Base-by-base conservation (phyloP, 1,284 basidiomycete genomes). In the Apiotrichum gamsii region DNA sequence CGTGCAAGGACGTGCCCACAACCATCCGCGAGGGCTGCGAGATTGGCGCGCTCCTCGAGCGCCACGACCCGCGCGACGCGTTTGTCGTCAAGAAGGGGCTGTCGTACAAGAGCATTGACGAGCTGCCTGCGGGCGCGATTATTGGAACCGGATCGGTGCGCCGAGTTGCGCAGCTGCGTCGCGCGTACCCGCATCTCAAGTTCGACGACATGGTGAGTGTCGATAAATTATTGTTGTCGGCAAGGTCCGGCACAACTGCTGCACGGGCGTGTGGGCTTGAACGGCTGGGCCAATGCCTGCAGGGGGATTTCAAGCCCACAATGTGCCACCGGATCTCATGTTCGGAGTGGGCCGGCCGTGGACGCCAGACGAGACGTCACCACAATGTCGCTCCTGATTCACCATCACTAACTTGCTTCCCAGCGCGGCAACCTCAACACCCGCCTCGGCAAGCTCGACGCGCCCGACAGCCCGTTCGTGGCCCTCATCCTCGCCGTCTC, bases 121-220 rank as follows among this genome's bases (percentile, higher is more conserved):
- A 97, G 40, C 69, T 98, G 41, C 91, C 93, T 2, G 78, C 81
- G 11, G 93, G 91, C 14, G 86, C 84, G 54, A 86, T 94, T 18
- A 82, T 98, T 13, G 95, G 95, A 10, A 97, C 95, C 29, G 90
- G 90, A 56, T 93, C 89, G 62, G 88, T 99, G 19, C 78, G 95
- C 45, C 76, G 95, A 49, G 84, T 96, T 32, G 94, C 95, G 3
- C 93, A 97, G 72, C 72, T 98, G 49, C 84, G 84, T 70, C 79
- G 86, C 56, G 78, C 77, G 40, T 94, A 83, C 71, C 89, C 89
- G 0, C 73, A 79, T 43, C 76, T 99, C 40, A 78, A 81, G 47
- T 97, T 96, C 71, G 77, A 83, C 69, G 93, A 97, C 69, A 84
- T 94, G 62, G 90, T 91, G 72, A 74, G 87, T 82, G 15, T 16